Conservation (phyloP, 768 basidiomycete genomes). For the Rhodotorula babjevae region DNA sequence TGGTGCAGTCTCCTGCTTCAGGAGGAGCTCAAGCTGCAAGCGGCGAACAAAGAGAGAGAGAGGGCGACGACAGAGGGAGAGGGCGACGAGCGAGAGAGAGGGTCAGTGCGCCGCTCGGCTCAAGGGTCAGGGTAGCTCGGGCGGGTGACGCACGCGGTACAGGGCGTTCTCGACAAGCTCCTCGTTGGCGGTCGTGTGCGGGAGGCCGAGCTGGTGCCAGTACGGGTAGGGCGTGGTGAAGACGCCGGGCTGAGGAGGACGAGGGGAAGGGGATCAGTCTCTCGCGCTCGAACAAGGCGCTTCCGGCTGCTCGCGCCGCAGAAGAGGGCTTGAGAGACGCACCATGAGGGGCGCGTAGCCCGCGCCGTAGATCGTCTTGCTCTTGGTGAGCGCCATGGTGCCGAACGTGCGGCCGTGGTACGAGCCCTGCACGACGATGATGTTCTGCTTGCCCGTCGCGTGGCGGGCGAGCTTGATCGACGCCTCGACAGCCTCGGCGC, state of each 20-base stretch:
- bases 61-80: not conserved
- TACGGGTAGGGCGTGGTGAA: slow-evolving; percentile 80
- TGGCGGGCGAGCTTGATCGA: slow-evolving; percentile 78
- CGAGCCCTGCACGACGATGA: slow-evolving; percentile 83
- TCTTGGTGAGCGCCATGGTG: slow-evolving; percentile 86
- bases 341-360: slow-evolving; percentile 80
- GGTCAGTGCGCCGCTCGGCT: no score
- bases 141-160: slow-evolving; percentile 12
- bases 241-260: slow-evolving; percentile 63
- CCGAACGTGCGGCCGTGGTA: slow-evolving; percentile 93
- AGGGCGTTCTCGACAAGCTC: slow-evolving; percentile 37
- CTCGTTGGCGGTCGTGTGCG: slow-evolving; percentile 32
- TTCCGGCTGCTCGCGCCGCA: no score
- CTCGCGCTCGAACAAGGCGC: no score
- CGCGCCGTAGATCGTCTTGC: slow-evolving; percentile 84
- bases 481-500: slow-evolving; percentile 86
- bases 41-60: slow-evolving; percentile 48
- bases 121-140: no score
- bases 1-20: slow-evolving; percentile 74
- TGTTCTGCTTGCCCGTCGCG: slow-evolving; percentile 74
- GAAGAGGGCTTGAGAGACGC: no score
- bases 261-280: not conserved
- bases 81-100: no score
- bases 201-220: slow-evolving; percentile 60
- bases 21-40: slow-evolving; percentile 62